Base-by-base conservation (phyloP, 306 rosid species). In the Parietaria judaica region DNA sequence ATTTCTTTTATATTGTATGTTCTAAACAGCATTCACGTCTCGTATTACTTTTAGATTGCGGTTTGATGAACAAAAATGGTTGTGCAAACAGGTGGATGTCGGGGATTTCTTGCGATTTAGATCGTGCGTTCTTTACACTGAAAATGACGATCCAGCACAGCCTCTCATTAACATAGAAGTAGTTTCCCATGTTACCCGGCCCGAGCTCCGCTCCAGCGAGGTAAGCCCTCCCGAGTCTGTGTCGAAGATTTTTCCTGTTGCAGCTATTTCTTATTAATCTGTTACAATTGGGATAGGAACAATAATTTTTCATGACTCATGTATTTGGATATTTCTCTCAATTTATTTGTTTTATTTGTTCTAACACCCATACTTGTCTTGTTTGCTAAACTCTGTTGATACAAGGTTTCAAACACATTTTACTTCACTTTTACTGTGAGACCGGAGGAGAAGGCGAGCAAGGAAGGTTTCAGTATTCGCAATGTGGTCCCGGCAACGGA, bases 141-240 rank as follows among this genome's bases (percentile, higher is more conserved):
- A 86, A 75, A 65, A 66, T 43, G 81, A 86, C 12, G 74, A 88
- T 61, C 87, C 87, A 3, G 94, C 88, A 74, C 84, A 84, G 68
- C 99, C 99, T 62, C 82, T 86, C 14, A 92, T 92, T 81, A 84
- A 81, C 34, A 75, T 88, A 34, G 99, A 92, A 84, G 99, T 92
- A 36, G 96, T 92, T 76, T 95, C 99, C 65, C 99, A 92, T 66
- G 99, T 92, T 45, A 88, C 88, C 11, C 78, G 89, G 80, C 99
- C 97, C 0, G 97, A 92, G 76, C 77, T 92, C 36, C 79, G 97
- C 68, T 75, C 95, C 56, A 81, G 90, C 13, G 99, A 86, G 94
- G 99, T 86, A 70, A 80, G 83, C 60, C 68, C 66, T 46, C 13
- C 16, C 36, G 8, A 56, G 48, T 17, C 17, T 14, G 8, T 16